These are phyloP conservation scores for Sporothrix globosa DNA, from an alignment of 2,329 filamentous ascomycete genomes.

Conservation along the genomic window DNA sequence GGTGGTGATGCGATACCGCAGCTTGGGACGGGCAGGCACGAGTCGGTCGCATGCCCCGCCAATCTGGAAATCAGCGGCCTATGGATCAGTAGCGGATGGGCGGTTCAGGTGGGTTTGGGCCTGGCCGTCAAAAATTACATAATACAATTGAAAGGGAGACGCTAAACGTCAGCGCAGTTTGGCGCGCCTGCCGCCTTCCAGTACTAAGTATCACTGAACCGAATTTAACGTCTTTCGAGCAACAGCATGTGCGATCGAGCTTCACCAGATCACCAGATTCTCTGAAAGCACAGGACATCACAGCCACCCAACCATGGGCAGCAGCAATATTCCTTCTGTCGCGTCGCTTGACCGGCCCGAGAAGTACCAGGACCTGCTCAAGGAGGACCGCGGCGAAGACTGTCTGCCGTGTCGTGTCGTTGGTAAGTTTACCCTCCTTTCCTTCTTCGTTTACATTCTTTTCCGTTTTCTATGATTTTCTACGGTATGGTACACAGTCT, in stretches of 20 bases:
- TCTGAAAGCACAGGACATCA: neutral
- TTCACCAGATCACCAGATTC: neutral
- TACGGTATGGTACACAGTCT: too few relatives aligned
- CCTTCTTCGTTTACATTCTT: neutral
- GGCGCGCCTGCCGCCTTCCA: neutral
- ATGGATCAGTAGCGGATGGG: neutral
- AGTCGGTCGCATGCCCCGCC: constrained; percentile 16
- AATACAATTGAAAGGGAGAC: neutral
- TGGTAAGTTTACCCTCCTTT: constrained; percentile 54
- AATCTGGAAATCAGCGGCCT: constrained; percentile 1
- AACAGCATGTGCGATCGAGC: neutral
- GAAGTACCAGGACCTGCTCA: constrained; percentile 61
- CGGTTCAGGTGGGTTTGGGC: neutral
- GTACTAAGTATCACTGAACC: neutral
- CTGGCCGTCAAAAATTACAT: neutral
- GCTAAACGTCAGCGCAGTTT: constrained; percentile 9
- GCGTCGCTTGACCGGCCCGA: constrained; percentile 63
- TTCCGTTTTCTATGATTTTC: neutral
- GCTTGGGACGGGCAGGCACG: constrained; percentile 22
- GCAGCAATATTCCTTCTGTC: constrained; percentile 55
- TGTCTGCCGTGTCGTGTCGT: constrained; percentile 72
- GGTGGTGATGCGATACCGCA: constrained; percentile 22
- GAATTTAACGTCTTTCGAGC: neutral
- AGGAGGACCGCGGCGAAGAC: constrained; percentile 63
- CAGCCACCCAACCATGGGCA: constrained; percentile 46